A percentile compares a stretch with the other conserved stretches of the same genome.
These are phyloP conservation scores for Proliferodiscus dingleyae DNA, from an alignment of 2,329 filamentous ascomycete genomes.

Conservation along the genomic window DNA sequence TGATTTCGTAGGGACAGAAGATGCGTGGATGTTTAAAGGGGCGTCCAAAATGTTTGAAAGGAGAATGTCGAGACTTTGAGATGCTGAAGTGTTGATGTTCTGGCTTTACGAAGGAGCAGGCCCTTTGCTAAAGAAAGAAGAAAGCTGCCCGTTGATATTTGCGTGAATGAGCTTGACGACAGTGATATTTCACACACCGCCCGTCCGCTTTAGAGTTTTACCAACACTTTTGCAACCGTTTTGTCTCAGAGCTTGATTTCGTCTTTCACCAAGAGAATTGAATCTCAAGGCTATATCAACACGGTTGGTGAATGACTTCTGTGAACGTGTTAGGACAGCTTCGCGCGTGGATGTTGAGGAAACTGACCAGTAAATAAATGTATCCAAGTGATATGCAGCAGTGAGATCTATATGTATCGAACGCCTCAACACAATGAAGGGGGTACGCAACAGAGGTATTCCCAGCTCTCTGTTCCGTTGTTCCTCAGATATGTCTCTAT, in stretches of 20 bases:
- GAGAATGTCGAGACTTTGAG: neutral
- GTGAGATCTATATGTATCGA: neutral
- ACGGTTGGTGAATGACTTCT: no score
- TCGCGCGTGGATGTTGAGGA: neutral
- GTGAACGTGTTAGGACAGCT: no score
- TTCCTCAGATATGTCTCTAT: slow-evolving; percentile 5
- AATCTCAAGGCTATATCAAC: slow-evolving; percentile 1
- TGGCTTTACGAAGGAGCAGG: neutral
- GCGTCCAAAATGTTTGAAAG: neutral
- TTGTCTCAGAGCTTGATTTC: no score
- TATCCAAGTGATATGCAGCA: neutral
- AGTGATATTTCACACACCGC: no score
- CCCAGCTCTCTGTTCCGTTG: slow-evolving; percentile 30
- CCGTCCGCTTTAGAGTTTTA: no score
- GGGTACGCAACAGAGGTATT: slow-evolving; percentile 15
- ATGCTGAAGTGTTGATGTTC: neutral
- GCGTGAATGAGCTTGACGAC: no score
- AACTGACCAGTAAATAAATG: neutral
- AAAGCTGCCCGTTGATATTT: no score
- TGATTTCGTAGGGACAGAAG: slow-evolving; percentile 1
- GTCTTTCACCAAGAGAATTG: neutral
- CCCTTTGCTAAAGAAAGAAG: no score
- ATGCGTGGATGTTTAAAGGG: no score
- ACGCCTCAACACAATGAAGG: neutral
- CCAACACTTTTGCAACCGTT: no score